Evolutionary conservation across 768 basidiomycete species (phyloP), one percentile per base, ranked within the genome.

Genomic region (Jaapia argillacea): DNA sequence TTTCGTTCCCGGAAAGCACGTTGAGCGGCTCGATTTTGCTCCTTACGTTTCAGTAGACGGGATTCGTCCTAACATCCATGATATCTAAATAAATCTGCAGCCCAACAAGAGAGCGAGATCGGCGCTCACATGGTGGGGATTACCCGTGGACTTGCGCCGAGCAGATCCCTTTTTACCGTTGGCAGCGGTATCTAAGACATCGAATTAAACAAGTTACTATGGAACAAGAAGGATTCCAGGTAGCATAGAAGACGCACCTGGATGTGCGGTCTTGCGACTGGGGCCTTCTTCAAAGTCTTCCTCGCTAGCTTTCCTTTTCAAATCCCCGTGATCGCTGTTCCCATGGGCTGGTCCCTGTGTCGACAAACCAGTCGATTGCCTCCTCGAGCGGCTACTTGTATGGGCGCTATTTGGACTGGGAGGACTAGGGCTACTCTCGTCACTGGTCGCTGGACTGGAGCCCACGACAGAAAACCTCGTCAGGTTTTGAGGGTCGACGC

Each of bases 11-110:
- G 71, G 69, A 99, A 99, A 1, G 94, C 94, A 42, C 94, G 81
- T 63, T 99, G 96, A 5, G 94, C 94, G 3, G 92, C 91, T 44
- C 94, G 74, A 54, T 99, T 99, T 65, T 98, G 94, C 54, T 97
- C 88, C 66, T 98, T 98, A 49, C 94, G 81, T 58, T 94, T 93
- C 50, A 86, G 48, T 4, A 90, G 63, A 20, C 86, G 75, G 4
- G 71, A 62, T 54, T 89, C 87, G 51, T 92, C 88, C 63, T 86
- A 36, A n/a, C n/a, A n/a, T n/a, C n/a, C 6, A 38, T 43, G 36
- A 45, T 23, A 26, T 51, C 49, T 20, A 24, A 25, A 6, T 43
- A 39, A 36, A 24, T 50, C 45, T 25, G n/a, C 22, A 24, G 20
- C 5, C 27, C 4, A 35, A 16, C 12, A 25, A 28, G 13, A 21